Base-by-base conservation (phyloP, 257 asterid species). In the Gynochthodes officinalis region DNA sequence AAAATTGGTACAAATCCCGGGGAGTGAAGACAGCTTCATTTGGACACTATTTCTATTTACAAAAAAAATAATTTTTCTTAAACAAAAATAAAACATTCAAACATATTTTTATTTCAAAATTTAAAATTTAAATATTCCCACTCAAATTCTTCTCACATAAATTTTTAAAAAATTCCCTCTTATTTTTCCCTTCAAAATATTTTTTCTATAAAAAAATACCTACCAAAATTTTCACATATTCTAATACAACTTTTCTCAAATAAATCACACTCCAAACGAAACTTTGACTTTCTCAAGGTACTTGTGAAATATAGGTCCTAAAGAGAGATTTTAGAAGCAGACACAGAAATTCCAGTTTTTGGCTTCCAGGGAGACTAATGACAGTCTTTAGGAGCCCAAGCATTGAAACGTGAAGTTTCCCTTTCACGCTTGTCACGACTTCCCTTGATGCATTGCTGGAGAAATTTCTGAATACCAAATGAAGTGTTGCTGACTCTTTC, bases 401-500 rank as follows among this genome's bases (percentile, higher is more conserved):
- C n/a, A 64, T 35, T 27, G 92, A 87, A 33, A 85, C 71, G 37
- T 59, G 85, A 73, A 87, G 86, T 76, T 79, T 78, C 42, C 88
- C 90, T 72, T 73, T 80, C 3, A 83, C 70, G 37, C n/a, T 57
- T 70, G 54, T 74, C 37, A 25, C 6, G n/a, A 67, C 65, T 74
- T 79, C 75, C 43, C 73, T 77, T 19, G 48, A 42, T 52, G 28
- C 67, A 52, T 79, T 70, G 14, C 75, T 53, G 23, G 63, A 68
- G 64, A 85, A 27, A 70, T 78, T 75, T 62, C 79, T 87, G 60
- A 87, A 50, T 18, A 78, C 76, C 67, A 81, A 82, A 42, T 81
- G 69, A 80, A 87, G 61, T 15, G 89, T 84, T 3, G 88, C 81
- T 13, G 89, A 87, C 57, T 87, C 92, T 63, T 71, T 79, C 89